A percentile compares a stretch with the other conserved stretches of the same genome.
phyloP scores from a whole-genome alignment of 164 flowering plant species.

The Buxus sempervirens region DNA sequence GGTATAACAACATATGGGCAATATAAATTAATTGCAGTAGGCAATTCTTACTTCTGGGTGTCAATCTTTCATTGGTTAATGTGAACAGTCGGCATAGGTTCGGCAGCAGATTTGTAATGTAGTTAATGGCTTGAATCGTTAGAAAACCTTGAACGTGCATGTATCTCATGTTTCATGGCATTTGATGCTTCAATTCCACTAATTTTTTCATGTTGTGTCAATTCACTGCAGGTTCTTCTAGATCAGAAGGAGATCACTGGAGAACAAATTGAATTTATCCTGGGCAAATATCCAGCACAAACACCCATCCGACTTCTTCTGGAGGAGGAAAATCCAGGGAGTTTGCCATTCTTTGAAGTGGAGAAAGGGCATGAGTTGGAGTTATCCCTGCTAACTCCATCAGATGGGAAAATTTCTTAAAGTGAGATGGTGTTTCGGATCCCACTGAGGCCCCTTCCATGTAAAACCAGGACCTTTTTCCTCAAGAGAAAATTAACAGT shows the following conservation, averaged over 20 bases:
- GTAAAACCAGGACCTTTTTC: neutral
- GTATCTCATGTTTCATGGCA: neutral
- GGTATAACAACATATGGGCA: too few species aligned
- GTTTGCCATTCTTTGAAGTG: conserved; percentile 44
- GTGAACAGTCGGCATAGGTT: too few species aligned
- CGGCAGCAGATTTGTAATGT: too few species aligned
- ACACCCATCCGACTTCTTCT: conserved; percentile 57
- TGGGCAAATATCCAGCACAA: conserved; percentile 70
- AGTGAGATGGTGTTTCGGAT: neutral
- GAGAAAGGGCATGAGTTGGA: conserved; percentile 38
- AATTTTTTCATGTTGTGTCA: neutral
- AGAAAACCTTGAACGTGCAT: neutral
- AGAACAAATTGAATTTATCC: conserved; percentile 64
- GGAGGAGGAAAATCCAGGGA: conserved; percentile 80
- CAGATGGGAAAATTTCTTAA: conserved; percentile 20
- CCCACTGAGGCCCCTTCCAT: neutral
- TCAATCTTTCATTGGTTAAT: too few species aligned
- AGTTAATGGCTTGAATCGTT: neutral
- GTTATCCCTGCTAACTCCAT: conserved; percentile 27
- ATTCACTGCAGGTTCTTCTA: conserved; percentile 63
- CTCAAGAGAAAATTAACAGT: neutral
- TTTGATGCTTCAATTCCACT: neutral
- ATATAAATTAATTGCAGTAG: too few species aligned
- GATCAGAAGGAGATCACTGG: conserved; percentile 75
- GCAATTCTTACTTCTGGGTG: too few species aligned